A percentile compares a stretch with the other conserved stretches of the same genome.
These are phyloP conservation scores for Fusarium penzigii DNA, from an alignment of 2,329 filamentous ascomycete genomes.

Conservation along the genomic window DNA sequence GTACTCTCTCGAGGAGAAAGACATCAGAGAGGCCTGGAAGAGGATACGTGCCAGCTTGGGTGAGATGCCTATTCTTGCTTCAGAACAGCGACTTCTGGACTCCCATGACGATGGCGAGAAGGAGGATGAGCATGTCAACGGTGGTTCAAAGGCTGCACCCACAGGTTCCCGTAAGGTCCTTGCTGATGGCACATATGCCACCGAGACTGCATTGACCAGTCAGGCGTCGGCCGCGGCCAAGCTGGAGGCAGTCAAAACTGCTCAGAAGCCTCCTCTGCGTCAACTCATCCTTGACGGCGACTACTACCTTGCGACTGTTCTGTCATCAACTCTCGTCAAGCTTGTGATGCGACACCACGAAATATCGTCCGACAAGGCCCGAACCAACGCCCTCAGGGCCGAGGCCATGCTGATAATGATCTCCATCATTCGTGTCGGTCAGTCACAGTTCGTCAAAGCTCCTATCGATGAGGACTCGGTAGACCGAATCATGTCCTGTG, in stretches of 20 bases:
- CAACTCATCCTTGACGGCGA: slow-evolving; percentile 96
- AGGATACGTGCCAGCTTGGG: slow-evolving; percentile 89
- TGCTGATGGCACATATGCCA: slow-evolving; percentile 96
- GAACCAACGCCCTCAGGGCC: slow-evolving; percentile 90
- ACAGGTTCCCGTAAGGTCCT: slow-evolving; percentile 88
- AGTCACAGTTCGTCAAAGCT: slow-evolving; percentile 98
- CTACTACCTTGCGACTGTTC: slow-evolving; percentile 91
- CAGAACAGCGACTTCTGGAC: slow-evolving; percentile 88
- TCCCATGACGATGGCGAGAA: slow-evolving; percentile 74
- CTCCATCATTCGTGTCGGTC: slow-evolving; percentile 94
- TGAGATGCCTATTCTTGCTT: slow-evolving; percentile 94
- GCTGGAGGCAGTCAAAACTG: slow-evolving; percentile 93
- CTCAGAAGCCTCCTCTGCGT: slow-evolving; percentile 90
- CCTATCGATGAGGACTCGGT: slow-evolving; percentile 97
- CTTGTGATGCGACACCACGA: slow-evolving; percentile 97
- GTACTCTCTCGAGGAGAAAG: slow-evolving; percentile 89
- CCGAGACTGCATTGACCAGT: slow-evolving; percentile 92
- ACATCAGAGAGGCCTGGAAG: slow-evolving; percentile 97
- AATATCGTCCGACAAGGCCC: slow-evolving; percentile 80
- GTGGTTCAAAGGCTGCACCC: slow-evolving; percentile 75
- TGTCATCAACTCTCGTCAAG: slow-evolving; percentile 96
- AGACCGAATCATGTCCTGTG: slow-evolving; percentile 98
- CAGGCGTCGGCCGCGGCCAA: slow-evolving; percentile 87
- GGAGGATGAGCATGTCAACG: slow-evolving; percentile 70
- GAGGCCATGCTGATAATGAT: slow-evolving; percentile 99